Evolutionary conservation across 345 rosid species (phyloP).

Genomic region (Raphanus raphanistrum): DNA sequence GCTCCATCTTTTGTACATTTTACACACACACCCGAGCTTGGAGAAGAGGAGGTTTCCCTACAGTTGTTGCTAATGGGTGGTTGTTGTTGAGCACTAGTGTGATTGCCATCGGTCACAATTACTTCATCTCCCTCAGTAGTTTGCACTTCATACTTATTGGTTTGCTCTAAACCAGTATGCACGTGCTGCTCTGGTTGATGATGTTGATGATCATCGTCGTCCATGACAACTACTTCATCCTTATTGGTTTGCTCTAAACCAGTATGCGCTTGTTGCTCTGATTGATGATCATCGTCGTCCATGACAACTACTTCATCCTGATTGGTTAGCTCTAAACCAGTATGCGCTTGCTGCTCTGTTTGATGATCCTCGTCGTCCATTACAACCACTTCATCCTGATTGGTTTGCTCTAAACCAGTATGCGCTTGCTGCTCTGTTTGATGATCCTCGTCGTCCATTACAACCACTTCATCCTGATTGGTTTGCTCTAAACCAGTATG

Average conservation of each 20-base stretch:
- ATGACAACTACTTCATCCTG: slow-evolving; percentile 14
- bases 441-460: background rate
- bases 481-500: too few species aligned
- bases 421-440: background rate
- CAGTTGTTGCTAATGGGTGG: background rate
- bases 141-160: slow-evolving; percentile 9
- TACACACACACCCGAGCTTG: slow-evolving; percentile 14
- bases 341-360: slow-evolving; percentile 1
- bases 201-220: too few species aligned
- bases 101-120: slow-evolving; percentile 16
- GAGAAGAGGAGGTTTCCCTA: background rate
- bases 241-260: too few species aligned
- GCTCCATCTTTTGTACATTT: slow-evolving; percentile 33
- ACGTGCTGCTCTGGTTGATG: slow-evolving; percentile 4
- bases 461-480: too few species aligned
- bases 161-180: slow-evolving; percentile 1
- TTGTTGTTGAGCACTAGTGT: background rate
- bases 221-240: too few species aligned
- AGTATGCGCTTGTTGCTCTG: too few species aligned
- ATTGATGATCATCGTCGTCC: background rate
- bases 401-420: too few species aligned
- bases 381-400: too few species aligned
- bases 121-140: background rate
- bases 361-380: slow-evolving; percentile 2
- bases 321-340: background rate